Percentiles rank a stretch among this genome's conserved stretches.
phyloP scores from a whole-genome alignment of 495 filamentous ascomycete species.

The Neurospora discreta region DNA sequence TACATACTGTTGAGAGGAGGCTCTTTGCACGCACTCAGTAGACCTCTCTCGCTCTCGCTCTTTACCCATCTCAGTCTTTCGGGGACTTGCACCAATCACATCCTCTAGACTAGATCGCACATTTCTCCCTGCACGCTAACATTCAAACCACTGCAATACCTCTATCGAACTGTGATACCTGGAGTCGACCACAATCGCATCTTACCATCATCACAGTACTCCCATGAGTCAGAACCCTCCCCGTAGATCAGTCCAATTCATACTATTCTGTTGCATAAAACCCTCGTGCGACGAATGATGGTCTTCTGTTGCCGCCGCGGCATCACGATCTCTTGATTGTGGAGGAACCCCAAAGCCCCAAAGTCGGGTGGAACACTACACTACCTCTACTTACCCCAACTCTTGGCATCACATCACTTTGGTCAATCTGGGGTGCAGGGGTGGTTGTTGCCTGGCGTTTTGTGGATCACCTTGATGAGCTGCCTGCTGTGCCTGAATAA shows the following conservation, averaged over 20 bases:
- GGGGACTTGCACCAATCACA: no score
- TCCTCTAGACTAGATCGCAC: no score
- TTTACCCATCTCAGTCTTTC: no score
- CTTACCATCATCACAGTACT: not conserved
- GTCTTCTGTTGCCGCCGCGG: not conserved
- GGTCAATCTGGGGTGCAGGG: not conserved
- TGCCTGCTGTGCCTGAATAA: conserved; percentile 2
- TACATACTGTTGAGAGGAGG: no score
- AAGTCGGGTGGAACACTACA: no score
- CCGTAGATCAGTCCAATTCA: not conserved
- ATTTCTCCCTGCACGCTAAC: no score
- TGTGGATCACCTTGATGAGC: conserved; percentile 6
- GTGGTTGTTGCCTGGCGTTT: conserved; percentile 11
- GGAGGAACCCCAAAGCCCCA: not conserved
- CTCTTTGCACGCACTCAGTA: no score
- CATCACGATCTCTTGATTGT: not conserved
- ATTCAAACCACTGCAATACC: no score
- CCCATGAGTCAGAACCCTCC: not conserved
- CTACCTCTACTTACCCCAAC: not conserved
- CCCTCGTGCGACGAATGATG: not conserved
- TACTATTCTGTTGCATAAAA: no score
- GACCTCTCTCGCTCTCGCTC: no score
- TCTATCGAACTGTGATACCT: no score
- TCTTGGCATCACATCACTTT: not conserved
- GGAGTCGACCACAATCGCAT: not conserved